These are phyloP conservation scores for Hyphopichia burtonii DNA, from an alignment of 1,139 yeast genomes.

Conservation along the genomic window DNA sequence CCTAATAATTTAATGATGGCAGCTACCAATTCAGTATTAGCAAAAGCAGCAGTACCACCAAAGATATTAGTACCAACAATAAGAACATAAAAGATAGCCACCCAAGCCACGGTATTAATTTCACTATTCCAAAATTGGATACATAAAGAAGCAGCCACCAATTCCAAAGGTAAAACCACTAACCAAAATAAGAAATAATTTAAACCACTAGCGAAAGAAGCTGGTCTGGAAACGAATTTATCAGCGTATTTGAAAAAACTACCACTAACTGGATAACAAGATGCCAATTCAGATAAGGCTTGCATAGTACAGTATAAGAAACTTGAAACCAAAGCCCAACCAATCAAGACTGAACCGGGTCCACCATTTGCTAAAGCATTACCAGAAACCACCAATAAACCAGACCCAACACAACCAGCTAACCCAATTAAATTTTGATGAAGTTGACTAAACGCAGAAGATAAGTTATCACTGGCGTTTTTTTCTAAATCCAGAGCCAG, in stretches of 20 bases:
- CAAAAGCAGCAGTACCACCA: constrained; percentile 59
- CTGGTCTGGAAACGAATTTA: constrained; percentile 64
- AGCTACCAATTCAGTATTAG: constrained; percentile 65
- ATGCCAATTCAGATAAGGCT: constrained; percentile 66
- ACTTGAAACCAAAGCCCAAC: constrained; percentile 42
- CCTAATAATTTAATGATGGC: constrained; percentile 62
- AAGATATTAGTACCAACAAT: constrained; percentile 56
- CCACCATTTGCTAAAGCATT: constrained; percentile 35
- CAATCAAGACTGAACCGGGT: constrained; percentile 39
- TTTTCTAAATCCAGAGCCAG: constrained; percentile 7
- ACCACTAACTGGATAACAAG: constrained; percentile 67
- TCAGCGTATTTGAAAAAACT: constrained; percentile 69
- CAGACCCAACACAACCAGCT: constrained; percentile 41
- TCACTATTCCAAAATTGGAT: constrained; percentile 62
- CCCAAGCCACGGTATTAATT: constrained; percentile 66
- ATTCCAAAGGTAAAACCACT: constrained; percentile 65
- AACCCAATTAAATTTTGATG: constrained; percentile 25
- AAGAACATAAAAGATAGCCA: constrained; percentile 58
- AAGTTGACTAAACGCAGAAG: constrained; percentile 12
- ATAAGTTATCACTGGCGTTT: constrained; percentile 24
- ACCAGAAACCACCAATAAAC: constrained; percentile 37
- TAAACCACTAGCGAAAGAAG: constrained; percentile 77
- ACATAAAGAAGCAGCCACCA: constrained; percentile 70
- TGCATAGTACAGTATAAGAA: constrained; percentile 66
- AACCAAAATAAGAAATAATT: constrained; percentile 72